Evolutionary conservation across 1,139 yeast species (phyloP), one percentile per base, ranked within the genome.

Genomic region (Schizosaccharomyces versatilis): DNA sequence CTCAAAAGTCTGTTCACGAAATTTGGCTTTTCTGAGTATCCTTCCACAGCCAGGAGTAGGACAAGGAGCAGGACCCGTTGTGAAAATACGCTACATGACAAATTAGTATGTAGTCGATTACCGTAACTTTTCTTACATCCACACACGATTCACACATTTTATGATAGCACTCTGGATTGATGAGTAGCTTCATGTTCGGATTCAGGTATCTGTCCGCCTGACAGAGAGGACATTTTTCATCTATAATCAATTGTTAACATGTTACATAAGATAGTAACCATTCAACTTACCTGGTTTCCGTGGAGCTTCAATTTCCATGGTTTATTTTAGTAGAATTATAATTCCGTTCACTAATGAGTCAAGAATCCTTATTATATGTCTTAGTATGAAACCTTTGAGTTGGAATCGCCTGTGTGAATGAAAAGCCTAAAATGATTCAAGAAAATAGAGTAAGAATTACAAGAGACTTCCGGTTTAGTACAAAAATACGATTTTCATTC

Each of bases 131-230:
- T 3, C 52, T 19, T 49, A 49, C 52, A 12, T 49, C 52, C 12
- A 49, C 52, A 38, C 52, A 49, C 19, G 52, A 49, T 38, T 49
- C 52, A 49, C 98, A 90, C 67, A 90, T 90, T 72, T 85, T 88
- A 66, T 90, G 99, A 66, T 93, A 90, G 68, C 99, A 90, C 66
- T 90, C 98, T 0, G 97, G 95, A 63, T 90, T 90, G 59, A 90
- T 88, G 57, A 90, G 76, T 65, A 90, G 88, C 62, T 76, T 79
- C 83, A 90, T 84, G 63, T 88, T 88, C 42, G 98, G 97, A 52
- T 95, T 85, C 59, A 90, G 73, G 67, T 90, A 90, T 67, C 90
- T 73, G 66, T 93, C 95, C 51, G 97, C 86, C 69, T 90, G 85
- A 73, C 99, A 90, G 64, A 93, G 86, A 47, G 98, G 98, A 73